Conservation (phyloP, 1,139 yeast species). For the Blastobotrys ciferrii region DNA sequence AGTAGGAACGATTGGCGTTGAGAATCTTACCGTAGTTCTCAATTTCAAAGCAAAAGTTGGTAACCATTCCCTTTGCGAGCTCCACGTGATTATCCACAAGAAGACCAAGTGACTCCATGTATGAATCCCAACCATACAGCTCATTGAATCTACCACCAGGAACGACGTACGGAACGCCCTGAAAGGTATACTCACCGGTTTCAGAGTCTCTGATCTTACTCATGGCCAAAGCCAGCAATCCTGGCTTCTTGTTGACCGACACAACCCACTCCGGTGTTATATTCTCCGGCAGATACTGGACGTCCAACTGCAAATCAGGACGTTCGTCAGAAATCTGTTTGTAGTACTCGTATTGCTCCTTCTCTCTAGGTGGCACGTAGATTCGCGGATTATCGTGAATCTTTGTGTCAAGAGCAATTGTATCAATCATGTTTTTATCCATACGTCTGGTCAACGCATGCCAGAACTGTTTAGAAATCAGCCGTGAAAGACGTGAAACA, state of each 20-base stretch:
- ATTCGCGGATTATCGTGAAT: constrained; percentile 64
- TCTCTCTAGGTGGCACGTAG: constrained; percentile 69
- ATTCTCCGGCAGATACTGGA: constrained; percentile 60
- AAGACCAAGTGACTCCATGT: constrained; percentile 85
- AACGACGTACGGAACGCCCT: constrained; percentile 84
- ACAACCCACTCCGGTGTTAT: constrained; percentile 70
- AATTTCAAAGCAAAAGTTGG: constrained; percentile 88
- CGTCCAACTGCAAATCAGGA: constrained; percentile 66
- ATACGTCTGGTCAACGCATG: constrained; percentile 69
- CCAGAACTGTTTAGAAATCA: constrained; percentile 83
- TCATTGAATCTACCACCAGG: constrained; percentile 98
- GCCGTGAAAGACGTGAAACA: constrained; percentile 69
- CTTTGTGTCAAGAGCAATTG: constrained; percentile 78
- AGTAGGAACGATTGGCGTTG: constrained; percentile 92
- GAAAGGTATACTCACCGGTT: constrained; percentile 45
- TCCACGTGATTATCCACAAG: constrained; percentile 63
- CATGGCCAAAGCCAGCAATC: constrained; percentile 80
- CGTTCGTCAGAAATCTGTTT: constrained; percentile 49
- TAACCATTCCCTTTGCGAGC: constrained; percentile 87
- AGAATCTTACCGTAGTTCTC: constrained; percentile 86
- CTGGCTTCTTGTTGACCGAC: constrained; percentile 80
- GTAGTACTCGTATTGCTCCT: constrained; percentile 74
- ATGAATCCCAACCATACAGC: constrained; percentile 97
- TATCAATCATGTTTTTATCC: constrained; percentile 58
- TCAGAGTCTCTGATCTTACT: constrained; percentile 49